Percentiles rank a stretch among this genome's conserved stretches.
These are phyloP conservation scores for Nitzschia sp. DNA, from an alignment of 108 stramenopile genomes.

Conservation along the genomic window DNA sequence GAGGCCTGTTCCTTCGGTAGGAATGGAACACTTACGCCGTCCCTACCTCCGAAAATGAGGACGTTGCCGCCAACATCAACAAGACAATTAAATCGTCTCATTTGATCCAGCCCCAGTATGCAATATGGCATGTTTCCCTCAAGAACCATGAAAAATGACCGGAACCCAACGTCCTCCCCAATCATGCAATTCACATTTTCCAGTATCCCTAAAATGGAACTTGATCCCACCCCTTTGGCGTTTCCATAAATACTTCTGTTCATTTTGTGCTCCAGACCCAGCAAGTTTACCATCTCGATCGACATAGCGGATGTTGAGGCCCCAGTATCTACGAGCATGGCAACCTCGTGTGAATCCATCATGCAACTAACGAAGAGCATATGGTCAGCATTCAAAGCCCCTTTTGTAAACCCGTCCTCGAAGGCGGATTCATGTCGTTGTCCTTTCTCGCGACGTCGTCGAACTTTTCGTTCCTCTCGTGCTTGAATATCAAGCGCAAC, in stretches of 20 bases:
- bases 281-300: slow-evolving; percentile 46
- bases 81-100: slow-evolving; percentile 73
- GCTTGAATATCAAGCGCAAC: slow-evolving; percentile 31
- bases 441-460: background rate
- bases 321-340: slow-evolving; percentile 79
- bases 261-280: slow-evolving; percentile 53
- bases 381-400: slow-evolving; percentile 35
- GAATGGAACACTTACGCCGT: slow-evolving; percentile 66
- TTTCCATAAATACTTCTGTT: slow-evolving; percentile 48
- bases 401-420: slow-evolving; percentile 17
- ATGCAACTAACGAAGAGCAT: slow-evolving; percentile 60
- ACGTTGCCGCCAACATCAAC: slow-evolving; percentile 62
- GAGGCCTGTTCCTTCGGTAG: slow-evolving; percentile 39
- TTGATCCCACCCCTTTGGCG: slow-evolving; percentile 69
- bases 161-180: slow-evolving; percentile 70
- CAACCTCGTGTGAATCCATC: slow-evolving; percentile 53
- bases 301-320: slow-evolving; percentile 71
- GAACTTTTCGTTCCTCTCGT: slow-evolving; percentile 17
- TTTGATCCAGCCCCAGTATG: slow-evolving; percentile 73
- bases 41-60: slow-evolving; percentile 64
- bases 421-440: background rate
- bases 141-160: slow-evolving; percentile 66
- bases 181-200: slow-evolving; percentile 49
- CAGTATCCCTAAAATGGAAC: slow-evolving; percentile 58
- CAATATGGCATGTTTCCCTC: slow-evolving; percentile 56